These are phyloP conservation scores for Penicillium subrubescens DNA, from an alignment of 495 filamentous ascomycete genomes.

Conservation along the genomic window DNA sequence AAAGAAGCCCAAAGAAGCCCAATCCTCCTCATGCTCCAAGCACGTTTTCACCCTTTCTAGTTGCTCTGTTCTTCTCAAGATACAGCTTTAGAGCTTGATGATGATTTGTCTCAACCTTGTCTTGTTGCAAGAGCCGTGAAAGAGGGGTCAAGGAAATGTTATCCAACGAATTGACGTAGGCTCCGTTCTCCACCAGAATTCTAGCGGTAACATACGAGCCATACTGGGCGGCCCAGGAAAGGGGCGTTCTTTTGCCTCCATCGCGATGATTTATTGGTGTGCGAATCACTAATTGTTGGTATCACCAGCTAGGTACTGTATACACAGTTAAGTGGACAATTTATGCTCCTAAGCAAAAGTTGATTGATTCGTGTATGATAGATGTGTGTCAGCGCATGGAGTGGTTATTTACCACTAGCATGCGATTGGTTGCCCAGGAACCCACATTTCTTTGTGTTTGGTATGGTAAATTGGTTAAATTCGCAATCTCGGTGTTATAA, in stretches of 20 bases:
- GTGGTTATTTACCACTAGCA: too few species aligned
- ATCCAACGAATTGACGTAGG: slow-evolving; percentile 7
- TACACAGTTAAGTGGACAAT: too few species aligned
- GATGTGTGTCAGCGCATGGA: too few species aligned
- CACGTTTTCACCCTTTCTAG: not conserved
- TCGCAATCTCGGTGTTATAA: too few species aligned
- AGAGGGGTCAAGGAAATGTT: slow-evolving; percentile 10
- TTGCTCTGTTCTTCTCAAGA: not conserved
- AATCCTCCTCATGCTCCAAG: not conserved
- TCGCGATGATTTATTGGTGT: slow-evolving; percentile 3
- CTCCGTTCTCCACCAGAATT: slow-evolving; percentile 11
- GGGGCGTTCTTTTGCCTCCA: slow-evolving; percentile 12
- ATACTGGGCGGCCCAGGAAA: slow-evolving; percentile 13
- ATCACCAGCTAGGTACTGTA: too few species aligned
- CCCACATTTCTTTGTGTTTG: too few species aligned
- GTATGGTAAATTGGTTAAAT: too few species aligned
- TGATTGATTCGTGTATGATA: too few species aligned
- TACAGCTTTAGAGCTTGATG: not conserved
- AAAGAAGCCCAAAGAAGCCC: not conserved
- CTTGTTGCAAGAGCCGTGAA: slow-evolving; percentile 5
- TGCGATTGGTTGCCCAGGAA: too few species aligned
- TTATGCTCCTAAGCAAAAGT: too few species aligned
- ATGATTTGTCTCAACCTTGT: not conserved
- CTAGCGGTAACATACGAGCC: not conserved
- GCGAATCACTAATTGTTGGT: too few species aligned